Conservation (phyloP, 805 yeast species). For the Schizosaccharomyces octosporus region DNA sequence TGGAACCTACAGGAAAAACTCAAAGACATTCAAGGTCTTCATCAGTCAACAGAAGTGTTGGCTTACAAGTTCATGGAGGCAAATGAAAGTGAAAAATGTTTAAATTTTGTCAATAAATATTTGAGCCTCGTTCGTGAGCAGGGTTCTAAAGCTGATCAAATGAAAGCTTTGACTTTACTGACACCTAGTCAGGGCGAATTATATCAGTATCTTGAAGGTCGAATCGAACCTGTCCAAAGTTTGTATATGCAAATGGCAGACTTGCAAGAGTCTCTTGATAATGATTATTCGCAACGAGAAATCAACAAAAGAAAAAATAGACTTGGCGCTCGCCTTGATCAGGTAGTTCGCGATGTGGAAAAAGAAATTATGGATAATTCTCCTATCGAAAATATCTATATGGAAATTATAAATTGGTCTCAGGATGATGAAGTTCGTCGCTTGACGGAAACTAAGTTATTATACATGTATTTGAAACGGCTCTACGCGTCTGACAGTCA, state of each 20-base stretch:
- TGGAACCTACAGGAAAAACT: conserved; percentile 12
- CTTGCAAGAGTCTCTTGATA: conserved; percentile 17
- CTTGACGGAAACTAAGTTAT: conserved; percentile 30
- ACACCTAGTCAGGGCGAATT: conserved; percentile 12
- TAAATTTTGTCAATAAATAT: conserved; percentile 8
- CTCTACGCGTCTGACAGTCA: conserved; percentile 27
- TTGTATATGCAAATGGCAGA: conserved; percentile 10
- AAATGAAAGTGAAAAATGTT: conserved; percentile 10
- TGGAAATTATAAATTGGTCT: conserved; percentile 29
- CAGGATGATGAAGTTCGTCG: conserved; percentile 39
- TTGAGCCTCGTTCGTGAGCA: conserved; percentile 5
- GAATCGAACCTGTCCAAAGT: conserved; percentile 10
- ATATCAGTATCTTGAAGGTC: conserved; percentile 11
- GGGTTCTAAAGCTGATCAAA: conserved; percentile 6
- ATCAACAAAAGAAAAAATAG: conserved; percentile 10
- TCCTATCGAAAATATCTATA: conserved; percentile 21
- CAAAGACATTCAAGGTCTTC: conserved; percentile 7
- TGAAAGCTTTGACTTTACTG: conserved; percentile 8
- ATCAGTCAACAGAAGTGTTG: conserved; percentile 9
- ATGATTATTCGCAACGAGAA: conserved; percentile 8
- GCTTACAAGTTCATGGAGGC: conserved; percentile 7
- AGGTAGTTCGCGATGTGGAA: conserved; percentile 15
- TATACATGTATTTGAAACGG: conserved; percentile 31
- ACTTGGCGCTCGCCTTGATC: conserved; percentile 8
- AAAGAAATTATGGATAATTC: conserved; percentile 16